Conservation (phyloP, 371 early-diverging fungal genomes). For the Smittium culicis region DNA sequence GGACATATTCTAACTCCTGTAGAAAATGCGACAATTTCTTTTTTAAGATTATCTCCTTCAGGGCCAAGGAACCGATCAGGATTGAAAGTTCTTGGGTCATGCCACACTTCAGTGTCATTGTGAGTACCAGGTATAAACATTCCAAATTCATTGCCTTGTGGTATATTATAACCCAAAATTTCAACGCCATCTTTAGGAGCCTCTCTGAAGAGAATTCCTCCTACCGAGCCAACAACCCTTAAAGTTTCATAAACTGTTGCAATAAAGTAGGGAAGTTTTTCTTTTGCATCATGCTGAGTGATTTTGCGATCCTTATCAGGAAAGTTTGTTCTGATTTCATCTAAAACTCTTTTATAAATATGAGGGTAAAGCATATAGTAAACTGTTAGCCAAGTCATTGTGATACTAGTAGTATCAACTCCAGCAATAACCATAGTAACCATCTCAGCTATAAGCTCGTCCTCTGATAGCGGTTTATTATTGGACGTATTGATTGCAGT, state of each 20-base stretch:
- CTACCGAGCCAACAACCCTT: slow-evolving; percentile 20
- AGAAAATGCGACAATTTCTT: too few species aligned
- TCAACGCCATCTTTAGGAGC: slow-evolving; percentile 27
- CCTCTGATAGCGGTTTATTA: slow-evolving; percentile 8
- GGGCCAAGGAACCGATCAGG: too few species aligned
- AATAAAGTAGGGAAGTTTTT: slow-evolving; percentile 22
- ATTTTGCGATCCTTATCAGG: slow-evolving; percentile 12
- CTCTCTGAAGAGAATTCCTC: slow-evolving; percentile 19
- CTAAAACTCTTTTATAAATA: slow-evolving; percentile 12
- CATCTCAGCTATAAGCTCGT: slow-evolving; percentile 15
- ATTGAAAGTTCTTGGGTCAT: too few species aligned
- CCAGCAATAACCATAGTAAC: slow-evolving; percentile 22
- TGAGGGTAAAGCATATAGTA: slow-evolving; percentile 17
- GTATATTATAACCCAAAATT: neutral
- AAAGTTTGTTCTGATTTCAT: slow-evolving; percentile 18
- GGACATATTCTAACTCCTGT: too few species aligned
- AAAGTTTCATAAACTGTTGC: slow-evolving; percentile 31
- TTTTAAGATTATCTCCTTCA: too few species aligned
- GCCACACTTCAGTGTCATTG: too few species aligned
- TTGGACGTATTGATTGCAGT: slow-evolving; percentile 18
- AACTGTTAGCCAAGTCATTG: slow-evolving; percentile 23
- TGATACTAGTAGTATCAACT: slow-evolving; percentile 27
- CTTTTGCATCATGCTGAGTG: slow-evolving; percentile 14
- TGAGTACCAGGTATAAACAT: neutral
- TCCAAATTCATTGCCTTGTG: neutral